These are phyloP conservation scores for Pseudoscleropodium purum DNA, from an alignment of 225 moss, liverwort and hornwort species.

Conservation along the genomic window DNA sequence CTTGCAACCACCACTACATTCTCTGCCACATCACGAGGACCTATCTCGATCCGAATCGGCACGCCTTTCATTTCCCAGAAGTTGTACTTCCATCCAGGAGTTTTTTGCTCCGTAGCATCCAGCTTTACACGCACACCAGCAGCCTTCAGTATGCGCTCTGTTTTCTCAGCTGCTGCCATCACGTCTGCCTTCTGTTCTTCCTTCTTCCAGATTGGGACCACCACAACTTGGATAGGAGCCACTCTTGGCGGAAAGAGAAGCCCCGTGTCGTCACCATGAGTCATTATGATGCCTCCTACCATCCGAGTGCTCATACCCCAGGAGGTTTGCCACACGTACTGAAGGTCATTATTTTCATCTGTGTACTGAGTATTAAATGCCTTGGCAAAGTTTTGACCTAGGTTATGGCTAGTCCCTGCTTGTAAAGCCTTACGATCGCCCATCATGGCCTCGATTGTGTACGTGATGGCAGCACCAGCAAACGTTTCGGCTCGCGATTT, in stretches of 20 bases:
- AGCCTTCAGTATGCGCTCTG: conserved; percentile 32
- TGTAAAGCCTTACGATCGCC: conserved; percentile 82
- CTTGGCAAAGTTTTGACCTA: conserved; percentile 91
- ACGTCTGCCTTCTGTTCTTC: conserved; percentile 59
- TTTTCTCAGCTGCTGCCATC: conserved; percentile 34
- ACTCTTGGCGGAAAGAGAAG: conserved; percentile 80
- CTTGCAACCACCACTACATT: conserved; percentile 73
- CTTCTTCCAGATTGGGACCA: conserved; percentile 88
- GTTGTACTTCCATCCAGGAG: conserved; percentile 94
- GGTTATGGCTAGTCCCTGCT: conserved; percentile 94
- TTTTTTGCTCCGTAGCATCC: conserved; percentile 77
- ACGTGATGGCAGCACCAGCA: conserved; percentile 75
- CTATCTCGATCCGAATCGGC: conserved; percentile 80
- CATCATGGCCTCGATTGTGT: conserved; percentile 99
- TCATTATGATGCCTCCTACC: conserved; percentile 99
- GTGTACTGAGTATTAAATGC: conserved; percentile 80
- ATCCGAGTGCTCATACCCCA: conserved; percentile 99
- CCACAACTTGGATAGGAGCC: conserved; percentile 81
- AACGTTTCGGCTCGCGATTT: conserved; percentile 83
- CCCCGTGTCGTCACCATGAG: conserved; percentile 87
- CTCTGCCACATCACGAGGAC: conserved; percentile 69
- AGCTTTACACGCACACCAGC: conserved; percentile 64
- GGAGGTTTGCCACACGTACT: conserved; percentile 93
- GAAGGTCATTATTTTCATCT: conserved; percentile 63
- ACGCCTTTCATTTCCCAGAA: conserved; percentile 99